Conservation (phyloP, 441 rosid genomes). For the Gossypium gossypioides region DNA sequence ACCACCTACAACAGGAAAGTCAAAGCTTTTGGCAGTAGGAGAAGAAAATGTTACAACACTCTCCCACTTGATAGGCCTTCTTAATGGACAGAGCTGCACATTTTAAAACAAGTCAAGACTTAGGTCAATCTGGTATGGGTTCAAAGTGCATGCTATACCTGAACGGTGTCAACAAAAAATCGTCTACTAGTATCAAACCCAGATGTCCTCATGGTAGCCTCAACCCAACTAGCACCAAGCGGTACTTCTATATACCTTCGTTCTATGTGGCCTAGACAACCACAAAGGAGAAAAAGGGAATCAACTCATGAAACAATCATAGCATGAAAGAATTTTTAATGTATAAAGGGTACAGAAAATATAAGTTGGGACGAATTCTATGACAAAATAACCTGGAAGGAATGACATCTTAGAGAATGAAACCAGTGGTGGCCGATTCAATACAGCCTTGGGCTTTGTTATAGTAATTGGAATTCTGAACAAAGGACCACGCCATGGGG, state of each 20-base stretch:
- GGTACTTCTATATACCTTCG: slow-evolving; percentile 87
- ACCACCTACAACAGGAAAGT: slow-evolving; percentile 78
- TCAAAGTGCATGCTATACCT: slow-evolving; percentile 40
- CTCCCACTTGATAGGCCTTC: slow-evolving; percentile 93
- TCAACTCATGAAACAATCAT: neutral
- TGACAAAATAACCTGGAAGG: slow-evolving; percentile 50
- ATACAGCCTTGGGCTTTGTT: slow-evolving; percentile 64
- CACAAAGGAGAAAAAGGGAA: neutral
- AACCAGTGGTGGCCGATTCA: slow-evolving; percentile 57
- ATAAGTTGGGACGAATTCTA: slow-evolving; percentile 1
- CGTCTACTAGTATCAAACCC: slow-evolving; percentile 82
- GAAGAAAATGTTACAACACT: slow-evolving; percentile 63
- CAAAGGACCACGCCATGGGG: slow-evolving; percentile 88
- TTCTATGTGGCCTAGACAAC: slow-evolving; percentile 67
- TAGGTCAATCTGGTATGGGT: slow-evolving; percentile 8
- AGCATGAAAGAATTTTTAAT: neutral
- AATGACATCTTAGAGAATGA: slow-evolving; percentile 74
- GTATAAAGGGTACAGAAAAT: neutral
- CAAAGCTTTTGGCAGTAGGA: slow-evolving; percentile 67
- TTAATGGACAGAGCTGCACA: slow-evolving; percentile 79
- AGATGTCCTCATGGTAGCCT: slow-evolving; percentile 78
- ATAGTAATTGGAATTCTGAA: slow-evolving; percentile 83
- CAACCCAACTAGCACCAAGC: slow-evolving; percentile 85
- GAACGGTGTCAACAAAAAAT: slow-evolving; percentile 78
- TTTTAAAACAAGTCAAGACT: slow-evolving; percentile 24